Base-by-base conservation (phyloP, 805 yeast genomes). In the Yarrowia porcina region DNA sequence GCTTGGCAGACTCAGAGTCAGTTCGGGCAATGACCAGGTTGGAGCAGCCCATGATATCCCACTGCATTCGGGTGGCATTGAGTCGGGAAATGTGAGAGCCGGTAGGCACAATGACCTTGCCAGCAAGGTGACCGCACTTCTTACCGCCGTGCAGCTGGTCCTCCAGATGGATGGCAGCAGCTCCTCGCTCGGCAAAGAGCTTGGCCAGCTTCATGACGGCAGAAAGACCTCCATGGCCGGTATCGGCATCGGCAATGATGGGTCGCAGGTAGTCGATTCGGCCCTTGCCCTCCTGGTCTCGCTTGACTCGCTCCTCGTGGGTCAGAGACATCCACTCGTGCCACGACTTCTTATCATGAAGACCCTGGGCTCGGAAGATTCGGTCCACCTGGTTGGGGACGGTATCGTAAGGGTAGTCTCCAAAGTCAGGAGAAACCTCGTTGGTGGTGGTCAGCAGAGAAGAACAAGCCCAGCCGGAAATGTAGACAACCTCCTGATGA, bases 361-460 rank as follows among this genome's bases (percentile, higher is more conserved):
- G 74, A 65, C 74, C 75, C 72, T 84, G 87, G 1, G 87, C 84
- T 66, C 81, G 79, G 71, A 83, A 83, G 33, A 84, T 68, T 62
- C 87, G 75, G 63, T 83, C 84, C 6, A 83, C 87, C 68, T 83
- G 85, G 67, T 82, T 82, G n/a, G 89, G 89, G 1, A 85, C 87
- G 0, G 89, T 85, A 67, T 84, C 84, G 67, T 84, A 84, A 0
- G 89, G 88, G 68, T 85, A 85, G 69, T 85, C 89, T 20, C 88
- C 89, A 70, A 83, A 82, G 69, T 85, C 89, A 1, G 88, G 86
- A 1, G 84, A 79, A 3, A 83, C 86, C 66, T 85, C 88, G 68
- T 83, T 81, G 3, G 87, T 84, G 3, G 86, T 78, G 9, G 86
- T 83, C 65, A 84, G 69, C 1, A 82, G 79, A 21, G 83, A 76